phyloP scores from a whole-genome alignment of 202 grass and related monocot genomes.

The Carex sylvatica region DNA sequence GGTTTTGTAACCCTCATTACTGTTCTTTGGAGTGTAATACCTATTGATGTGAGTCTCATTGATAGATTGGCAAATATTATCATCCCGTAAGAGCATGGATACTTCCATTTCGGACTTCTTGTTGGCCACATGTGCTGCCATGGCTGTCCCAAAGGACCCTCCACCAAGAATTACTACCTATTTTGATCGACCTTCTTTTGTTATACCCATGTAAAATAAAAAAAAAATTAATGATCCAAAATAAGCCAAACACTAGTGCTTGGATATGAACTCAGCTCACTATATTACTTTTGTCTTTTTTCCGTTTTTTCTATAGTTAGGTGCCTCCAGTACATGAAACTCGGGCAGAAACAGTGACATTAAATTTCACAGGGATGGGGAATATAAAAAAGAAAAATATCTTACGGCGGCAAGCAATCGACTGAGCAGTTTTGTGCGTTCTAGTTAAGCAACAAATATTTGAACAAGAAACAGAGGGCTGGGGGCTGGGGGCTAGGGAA shows the following conservation, averaged over 20 bases:
- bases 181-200: background rate
- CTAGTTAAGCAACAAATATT: background rate
- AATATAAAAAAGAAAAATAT: too few species aligned
- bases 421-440: too few species aligned
- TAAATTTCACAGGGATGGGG: too few species aligned
- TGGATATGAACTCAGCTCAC: background rate
- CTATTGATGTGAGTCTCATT: slow-evolving; percentile 65
- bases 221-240: background rate
- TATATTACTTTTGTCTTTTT: background rate
- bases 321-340: too few species aligned
- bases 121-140: slow-evolving; percentile 70
- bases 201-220: background rate
- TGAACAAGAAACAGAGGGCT: background rate
- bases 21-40: slow-evolving; percentile 9
- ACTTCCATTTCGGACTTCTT: slow-evolving; percentile 75
- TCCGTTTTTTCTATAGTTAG: background rate
- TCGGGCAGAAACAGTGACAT: too few species aligned
- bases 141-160: slow-evolving; percentile 82
- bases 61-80: slow-evolving; percentile 60
- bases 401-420: too few species aligned
- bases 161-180: slow-evolving; percentile 81
- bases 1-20: background rate
- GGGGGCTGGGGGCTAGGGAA: background rate
- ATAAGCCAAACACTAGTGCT: background rate
- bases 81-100: slow-evolving; percentile 68